These are phyloP conservation scores for Wallacemonas sp. DNA, from an alignment of 208 protist genomes.

Conservation along the genomic window DNA sequence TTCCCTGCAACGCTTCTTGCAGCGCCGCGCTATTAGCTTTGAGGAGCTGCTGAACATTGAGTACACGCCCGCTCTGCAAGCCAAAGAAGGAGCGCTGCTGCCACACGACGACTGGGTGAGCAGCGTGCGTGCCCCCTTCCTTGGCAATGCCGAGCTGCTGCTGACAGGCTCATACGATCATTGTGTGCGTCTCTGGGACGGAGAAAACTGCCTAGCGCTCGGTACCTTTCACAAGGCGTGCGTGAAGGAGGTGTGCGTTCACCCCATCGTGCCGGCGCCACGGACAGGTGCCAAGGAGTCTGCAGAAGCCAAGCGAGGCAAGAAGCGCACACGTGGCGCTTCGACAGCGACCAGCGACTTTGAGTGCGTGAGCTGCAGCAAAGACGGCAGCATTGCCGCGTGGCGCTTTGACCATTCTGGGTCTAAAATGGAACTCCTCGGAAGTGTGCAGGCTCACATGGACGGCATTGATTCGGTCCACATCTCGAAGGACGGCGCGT, in stretches of 20 bases:
- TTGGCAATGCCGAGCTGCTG: constrained; percentile 52
- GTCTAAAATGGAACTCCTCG: constrained; percentile 44
- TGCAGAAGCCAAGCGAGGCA: background rate
- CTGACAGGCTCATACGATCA: constrained; percentile 83
- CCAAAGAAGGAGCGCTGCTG: constrained; percentile 74
- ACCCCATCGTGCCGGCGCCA: constrained; percentile 25
- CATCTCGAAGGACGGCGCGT: constrained; percentile 48
- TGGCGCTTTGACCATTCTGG: constrained; percentile 51
- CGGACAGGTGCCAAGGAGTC: background rate
- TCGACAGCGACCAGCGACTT: constrained; percentile 52
- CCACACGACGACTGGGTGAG: constrained; percentile 91
- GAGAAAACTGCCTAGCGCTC: constrained; percentile 67
- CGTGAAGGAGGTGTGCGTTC: constrained; percentile 75
- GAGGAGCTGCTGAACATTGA: constrained; percentile 84
- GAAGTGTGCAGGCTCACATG: constrained; percentile 55
- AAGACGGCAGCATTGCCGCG: constrained; percentile 71
- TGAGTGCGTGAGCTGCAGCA: constrained; percentile 64
- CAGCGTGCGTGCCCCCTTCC: constrained; percentile 61
- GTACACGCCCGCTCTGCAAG: constrained; percentile 81
- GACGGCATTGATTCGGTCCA: constrained; percentile 71
- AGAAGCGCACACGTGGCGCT: constrained; percentile 12
- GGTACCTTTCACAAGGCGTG: constrained; percentile 70
- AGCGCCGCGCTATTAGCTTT: constrained; percentile 60
- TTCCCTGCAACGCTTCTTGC: constrained; percentile 73
- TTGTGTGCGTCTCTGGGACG: constrained; percentile 79